Evolutionary conservation across 345 rosid genomes (phyloP).

Genomic region (Linum lewisii): DNA sequence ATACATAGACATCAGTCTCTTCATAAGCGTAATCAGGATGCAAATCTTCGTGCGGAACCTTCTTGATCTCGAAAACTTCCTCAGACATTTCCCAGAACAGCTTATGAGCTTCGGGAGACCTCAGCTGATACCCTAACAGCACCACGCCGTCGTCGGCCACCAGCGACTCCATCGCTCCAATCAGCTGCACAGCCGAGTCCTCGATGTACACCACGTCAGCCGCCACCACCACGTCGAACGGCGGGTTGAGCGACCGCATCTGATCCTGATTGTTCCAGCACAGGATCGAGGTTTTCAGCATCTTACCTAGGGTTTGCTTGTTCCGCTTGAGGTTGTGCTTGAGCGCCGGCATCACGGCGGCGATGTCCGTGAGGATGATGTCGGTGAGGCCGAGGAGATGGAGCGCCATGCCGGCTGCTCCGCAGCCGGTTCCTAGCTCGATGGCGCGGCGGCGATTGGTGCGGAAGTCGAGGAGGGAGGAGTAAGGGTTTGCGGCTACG

Average conservation of each 20-base stretch:
- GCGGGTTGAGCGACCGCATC: conserved; percentile 53
- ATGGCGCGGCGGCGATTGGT: conserved; percentile 38
- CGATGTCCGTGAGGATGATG: conserved; percentile 70
- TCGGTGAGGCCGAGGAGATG: conserved; percentile 64
- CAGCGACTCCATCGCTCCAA: conserved; percentile 56
- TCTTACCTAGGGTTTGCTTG: conserved; percentile 54
- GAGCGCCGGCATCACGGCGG: conserved; percentile 87
- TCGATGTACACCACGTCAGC: conserved; percentile 86
- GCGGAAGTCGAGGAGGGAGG: conserved; percentile 52
- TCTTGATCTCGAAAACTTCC: conserved; percentile 54
- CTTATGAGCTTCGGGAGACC: conserved; percentile 82
- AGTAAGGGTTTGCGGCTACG: conserved; percentile 43
- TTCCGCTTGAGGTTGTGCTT: conserved; percentile 88
- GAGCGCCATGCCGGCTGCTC: conserved; percentile 85
- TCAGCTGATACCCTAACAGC: conserved; percentile 67
- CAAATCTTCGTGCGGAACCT: conserved; percentile 71
- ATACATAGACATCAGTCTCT: conserved; percentile 67
- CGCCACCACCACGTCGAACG: conserved; percentile 72
- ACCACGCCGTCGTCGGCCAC: conserved; percentile 69
- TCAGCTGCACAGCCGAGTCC: conserved; percentile 48
- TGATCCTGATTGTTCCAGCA: conserved; percentile 66
- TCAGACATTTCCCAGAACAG: conserved; percentile 71
- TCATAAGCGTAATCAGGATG: conserved; percentile 76
- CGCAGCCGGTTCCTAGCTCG: conserved; percentile 88
- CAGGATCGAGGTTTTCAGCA: conserved; percentile 44